Base-by-base conservation (phyloP, 2,329 filamentous ascomycete species). In the Annulohypoxylon truncatum region DNA sequence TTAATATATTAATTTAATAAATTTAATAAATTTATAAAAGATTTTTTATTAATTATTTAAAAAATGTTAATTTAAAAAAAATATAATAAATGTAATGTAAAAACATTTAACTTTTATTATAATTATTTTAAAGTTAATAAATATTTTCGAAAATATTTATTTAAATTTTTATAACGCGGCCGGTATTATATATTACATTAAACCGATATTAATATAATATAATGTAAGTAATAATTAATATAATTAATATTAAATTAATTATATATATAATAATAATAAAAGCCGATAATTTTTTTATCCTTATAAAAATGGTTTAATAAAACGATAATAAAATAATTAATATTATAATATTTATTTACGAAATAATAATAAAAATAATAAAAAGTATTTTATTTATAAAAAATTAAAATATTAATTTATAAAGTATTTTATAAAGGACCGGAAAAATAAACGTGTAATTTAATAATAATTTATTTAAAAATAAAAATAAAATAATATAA, bases 311-410 rank as follows among this genome's bases (percentile, higher is more conserved):
- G 40, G 44, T 42, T 20, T 18, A 42, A 42, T 28, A 31, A 31
- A 31, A 31, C 29, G 9, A 31, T 31, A 10, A 31, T 9, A 31
- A 2, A 10, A 31, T 12, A 12, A 9, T n/a, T 15, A 33, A 47
- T 2, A 54, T 18, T 28, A 28, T 42, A 26, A 12, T 29, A 29
- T 28, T 18, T 26, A 44, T 28, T 26, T 31, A 44, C 13, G 20
- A 46, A 13, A 13, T 22, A 18, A 31, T 52, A 24, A 35, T 24
- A 22, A 22, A 10, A 51, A 55, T 24, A 22, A 22, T 13, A 51
- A 55, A 22, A 55, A 44, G 22, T 55, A 18, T 33, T 55, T 44
- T 55, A 55, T 55, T 20, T 55, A 31, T 31, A 12, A 9, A 18
- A 55, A 55, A 33, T 4, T 0, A 22, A n/a, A 9, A 20, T 55